A percentile compares a stretch with the other conserved stretches of the same genome.
Evolutionary conservation across 306 rosid genomes (phyloP).

Genomic region (Amphicarpaea edgeworthii): DNA sequence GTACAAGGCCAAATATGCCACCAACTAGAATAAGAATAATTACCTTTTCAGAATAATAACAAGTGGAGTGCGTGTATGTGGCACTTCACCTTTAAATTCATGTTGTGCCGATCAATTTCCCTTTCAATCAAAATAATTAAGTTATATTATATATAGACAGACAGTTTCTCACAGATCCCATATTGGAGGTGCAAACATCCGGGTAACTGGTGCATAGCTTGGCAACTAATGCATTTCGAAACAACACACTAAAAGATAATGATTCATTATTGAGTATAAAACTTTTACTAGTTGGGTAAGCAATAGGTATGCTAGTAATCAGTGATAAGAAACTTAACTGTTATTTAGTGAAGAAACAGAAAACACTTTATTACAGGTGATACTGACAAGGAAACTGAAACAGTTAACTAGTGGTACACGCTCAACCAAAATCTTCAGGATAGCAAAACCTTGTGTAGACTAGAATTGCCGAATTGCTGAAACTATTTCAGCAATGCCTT

Average conservation of each 20-base stretch:
- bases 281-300: not conserved
- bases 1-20: too few relatives aligned
- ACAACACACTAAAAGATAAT: not conserved
- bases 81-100: too few relatives aligned
- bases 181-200: too few relatives aligned
- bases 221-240: not conserved
- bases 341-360: not conserved
- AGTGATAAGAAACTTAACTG: not conserved
- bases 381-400: not conserved
- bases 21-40: too few relatives aligned
- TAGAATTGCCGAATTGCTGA: constrained; percentile 55
- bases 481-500: constrained; percentile 55
- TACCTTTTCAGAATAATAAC: too few relatives aligned
- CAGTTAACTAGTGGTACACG: not conserved
- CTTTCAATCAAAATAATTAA: too few relatives aligned
- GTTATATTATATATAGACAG: too few relatives aligned
- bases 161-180: too few relatives aligned
- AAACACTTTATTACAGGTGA: not conserved
- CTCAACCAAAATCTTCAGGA: not conserved
- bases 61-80: too few relatives aligned
- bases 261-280: not conserved
- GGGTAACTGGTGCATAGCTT: not conserved
- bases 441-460: constrained; percentile 20
- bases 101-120: too few relatives aligned
- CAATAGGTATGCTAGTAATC: not conserved